Evolutionary conservation across 2,329 filamentous ascomycete species (phyloP).

Genomic region (Fusarium proliferatum): DNA sequence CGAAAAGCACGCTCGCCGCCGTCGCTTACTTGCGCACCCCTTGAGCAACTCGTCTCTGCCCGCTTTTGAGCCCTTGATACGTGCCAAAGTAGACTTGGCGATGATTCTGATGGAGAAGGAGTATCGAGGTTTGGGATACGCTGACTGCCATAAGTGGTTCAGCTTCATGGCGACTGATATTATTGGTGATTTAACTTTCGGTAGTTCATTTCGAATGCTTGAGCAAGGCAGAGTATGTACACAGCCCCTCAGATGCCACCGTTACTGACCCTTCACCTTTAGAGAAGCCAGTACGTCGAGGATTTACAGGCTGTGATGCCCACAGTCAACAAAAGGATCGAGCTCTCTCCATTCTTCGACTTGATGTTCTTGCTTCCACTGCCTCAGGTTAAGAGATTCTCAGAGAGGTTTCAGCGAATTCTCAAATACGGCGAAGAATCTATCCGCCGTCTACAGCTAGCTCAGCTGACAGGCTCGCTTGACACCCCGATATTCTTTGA

Average conservation of each 20-base stretch:
- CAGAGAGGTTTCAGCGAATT: neutral
- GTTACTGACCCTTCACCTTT: neutral
- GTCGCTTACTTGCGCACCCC: neutral
- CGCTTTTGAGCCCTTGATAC: neutral
- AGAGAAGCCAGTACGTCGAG: neutral
- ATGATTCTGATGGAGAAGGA: neutral
- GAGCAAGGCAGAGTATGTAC: neutral
- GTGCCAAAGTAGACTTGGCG: neutral
- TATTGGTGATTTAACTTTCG: slow-evolving; percentile 5
- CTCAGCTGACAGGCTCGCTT: neutral
- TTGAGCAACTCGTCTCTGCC: neutral
- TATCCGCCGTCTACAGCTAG: neutral
- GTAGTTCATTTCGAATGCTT: neutral
- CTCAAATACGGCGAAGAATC: neutral
- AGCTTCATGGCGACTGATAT: slow-evolving; percentile 12
- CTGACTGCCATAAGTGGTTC: slow-evolving; percentile 1
- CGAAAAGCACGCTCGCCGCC: neutral
- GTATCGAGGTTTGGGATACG: neutral
- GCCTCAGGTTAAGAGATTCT: neutral
- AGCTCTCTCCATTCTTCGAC: neutral
- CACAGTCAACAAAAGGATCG: neutral
- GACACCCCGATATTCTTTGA: neutral
- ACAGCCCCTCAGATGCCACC: accelerated
- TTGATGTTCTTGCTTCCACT: neutral
- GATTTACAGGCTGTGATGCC: neutral